Percentiles rank a stretch among this genome's conserved stretches.
Conservation (phyloP, 106 monocot species). For the Platanthera guangdongensis region DNA sequence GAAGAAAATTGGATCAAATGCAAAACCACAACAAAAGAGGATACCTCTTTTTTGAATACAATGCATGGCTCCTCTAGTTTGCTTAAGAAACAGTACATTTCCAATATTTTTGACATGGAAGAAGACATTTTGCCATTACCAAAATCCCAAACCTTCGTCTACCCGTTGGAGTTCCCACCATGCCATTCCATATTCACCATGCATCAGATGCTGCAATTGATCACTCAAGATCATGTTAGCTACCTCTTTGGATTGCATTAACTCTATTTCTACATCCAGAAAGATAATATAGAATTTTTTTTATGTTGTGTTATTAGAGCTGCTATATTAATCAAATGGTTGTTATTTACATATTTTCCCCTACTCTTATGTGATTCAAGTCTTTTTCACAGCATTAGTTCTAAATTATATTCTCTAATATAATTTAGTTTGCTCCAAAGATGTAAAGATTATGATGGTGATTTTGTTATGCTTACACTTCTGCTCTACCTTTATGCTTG, state of each 20-base stretch:
- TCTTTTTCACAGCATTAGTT: too few relatives aligned
- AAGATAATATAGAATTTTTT: too few relatives aligned
- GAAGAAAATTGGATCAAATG: constrained; percentile 15
- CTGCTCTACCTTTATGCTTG: too few relatives aligned
- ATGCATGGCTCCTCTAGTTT: constrained; percentile 51
- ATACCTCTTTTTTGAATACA: constrained; percentile 46
- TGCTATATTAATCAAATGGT: too few relatives aligned
- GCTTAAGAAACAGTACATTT: constrained; percentile 51
- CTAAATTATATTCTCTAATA: too few relatives aligned
- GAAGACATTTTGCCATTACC: constrained; percentile 30
- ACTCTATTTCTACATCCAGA: not conserved
- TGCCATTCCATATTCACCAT: constrained; percentile 33
- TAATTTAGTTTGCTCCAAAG: too few relatives aligned
- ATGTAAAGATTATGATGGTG: too few relatives aligned
- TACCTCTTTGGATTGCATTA: constrained; percentile 52
- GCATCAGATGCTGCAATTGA: constrained; percentile 26
- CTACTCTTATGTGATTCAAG: too few relatives aligned
- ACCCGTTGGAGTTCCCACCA: constrained; percentile 39
- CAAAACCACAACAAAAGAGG: constrained; percentile 39
- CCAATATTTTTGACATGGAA: constrained; percentile 24
- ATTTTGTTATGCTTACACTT: too few relatives aligned
- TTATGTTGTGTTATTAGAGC: too few relatives aligned
- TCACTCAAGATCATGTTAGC: constrained; percentile 60
- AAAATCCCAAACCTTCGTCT: constrained; percentile 70
- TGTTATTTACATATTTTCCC: too few relatives aligned